Conservation (phyloP, 2,329 filamentous ascomycete species). For the Aspergillus brasiliensis region DNA sequence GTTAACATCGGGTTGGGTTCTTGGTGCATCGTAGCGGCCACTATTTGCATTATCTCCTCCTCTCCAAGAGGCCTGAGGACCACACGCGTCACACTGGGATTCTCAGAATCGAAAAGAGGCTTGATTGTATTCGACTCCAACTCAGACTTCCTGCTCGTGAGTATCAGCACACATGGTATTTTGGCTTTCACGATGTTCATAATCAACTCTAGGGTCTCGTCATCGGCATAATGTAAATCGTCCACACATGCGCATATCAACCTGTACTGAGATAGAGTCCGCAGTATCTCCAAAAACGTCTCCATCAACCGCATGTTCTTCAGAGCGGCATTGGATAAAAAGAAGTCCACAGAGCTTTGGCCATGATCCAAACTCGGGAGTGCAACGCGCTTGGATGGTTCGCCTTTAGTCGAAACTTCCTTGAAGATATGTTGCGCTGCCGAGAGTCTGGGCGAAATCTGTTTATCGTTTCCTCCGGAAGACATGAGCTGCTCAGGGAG, state of each 20-base stretch:
- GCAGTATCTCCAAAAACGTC: slow-evolving; percentile 81
- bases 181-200: slow-evolving; percentile 75
- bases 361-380: slow-evolving; percentile 39
- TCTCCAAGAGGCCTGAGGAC: slow-evolving; percentile 73
- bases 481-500: slow-evolving; percentile 66
- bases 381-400: slow-evolving; percentile 32
- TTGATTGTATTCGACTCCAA: slow-evolving; percentile 52
- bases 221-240: slow-evolving; percentile 87
- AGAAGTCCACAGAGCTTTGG: slow-evolving; percentile 42
- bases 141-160: slow-evolving; percentile 74
- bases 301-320: slow-evolving; percentile 75
- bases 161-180: slow-evolving; percentile 77
- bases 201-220: slow-evolving; percentile 82
- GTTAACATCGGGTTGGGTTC: slow-evolving; percentile 68
- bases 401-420: slow-evolving; percentile 31
- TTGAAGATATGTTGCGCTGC: slow-evolving; percentile 35
- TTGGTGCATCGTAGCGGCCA: slow-evolving; percentile 77
- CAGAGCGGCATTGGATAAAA: slow-evolving; percentile 41
- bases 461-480: slow-evolving; percentile 38
- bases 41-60: slow-evolving; percentile 78
- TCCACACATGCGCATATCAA: slow-evolving; percentile 88
- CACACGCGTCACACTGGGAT: slow-evolving; percentile 67
- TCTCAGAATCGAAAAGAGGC: slow-evolving; percentile 47
- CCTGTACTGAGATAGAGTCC: slow-evolving; percentile 78
- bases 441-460: slow-evolving; percentile 31